These are phyloP conservation scores for Datura wrightii DNA, from an alignment of 257 asterid species.

Conservation along the genomic window DNA sequence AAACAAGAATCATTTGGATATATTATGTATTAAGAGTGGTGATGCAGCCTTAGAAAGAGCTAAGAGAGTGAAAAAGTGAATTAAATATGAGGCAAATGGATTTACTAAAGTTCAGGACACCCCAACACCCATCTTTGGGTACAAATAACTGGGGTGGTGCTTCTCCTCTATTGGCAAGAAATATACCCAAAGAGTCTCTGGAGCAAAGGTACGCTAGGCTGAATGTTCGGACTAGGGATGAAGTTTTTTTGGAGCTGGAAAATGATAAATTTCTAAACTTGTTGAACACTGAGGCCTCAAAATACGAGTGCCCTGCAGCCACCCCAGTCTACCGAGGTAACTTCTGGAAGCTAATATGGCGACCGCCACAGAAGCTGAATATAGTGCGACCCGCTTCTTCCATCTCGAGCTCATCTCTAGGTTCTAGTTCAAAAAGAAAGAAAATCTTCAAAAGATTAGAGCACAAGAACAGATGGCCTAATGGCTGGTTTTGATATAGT, in stretches of 20 bases:
- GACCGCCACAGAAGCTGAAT: conserved; percentile 41
- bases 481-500: conserved; percentile 67
- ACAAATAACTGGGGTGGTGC: conserved; percentile 85
- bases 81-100: conserved; percentile 47
- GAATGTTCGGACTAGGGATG: conserved; percentile 50
- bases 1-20: conserved; percentile 17
- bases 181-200: conserved; percentile 65
- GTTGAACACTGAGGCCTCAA: conserved; percentile 36
- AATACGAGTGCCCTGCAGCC: conserved; percentile 28
- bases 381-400: conserved; percentile 23
- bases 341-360: conserved; percentile 51
- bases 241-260: conserved; percentile 44
- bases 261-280: conserved; percentile 45
- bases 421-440: conserved; percentile 37
- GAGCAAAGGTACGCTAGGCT: conserved; percentile 60
- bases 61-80: background rate
- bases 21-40: background rate
- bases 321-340: conserved; percentile 38
- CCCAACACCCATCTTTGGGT: conserved; percentile 68
- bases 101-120: conserved; percentile 63
- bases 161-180: conserved; percentile 72
- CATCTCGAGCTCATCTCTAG: conserved; percentile 29
- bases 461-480: conserved; percentile 71
- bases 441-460: conserved; percentile 51
- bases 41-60: background rate